These are phyloP conservation scores for Gymnopilus dilepis DNA, from an alignment of 768 basidiomycete genomes.

Conservation along the genomic window DNA sequence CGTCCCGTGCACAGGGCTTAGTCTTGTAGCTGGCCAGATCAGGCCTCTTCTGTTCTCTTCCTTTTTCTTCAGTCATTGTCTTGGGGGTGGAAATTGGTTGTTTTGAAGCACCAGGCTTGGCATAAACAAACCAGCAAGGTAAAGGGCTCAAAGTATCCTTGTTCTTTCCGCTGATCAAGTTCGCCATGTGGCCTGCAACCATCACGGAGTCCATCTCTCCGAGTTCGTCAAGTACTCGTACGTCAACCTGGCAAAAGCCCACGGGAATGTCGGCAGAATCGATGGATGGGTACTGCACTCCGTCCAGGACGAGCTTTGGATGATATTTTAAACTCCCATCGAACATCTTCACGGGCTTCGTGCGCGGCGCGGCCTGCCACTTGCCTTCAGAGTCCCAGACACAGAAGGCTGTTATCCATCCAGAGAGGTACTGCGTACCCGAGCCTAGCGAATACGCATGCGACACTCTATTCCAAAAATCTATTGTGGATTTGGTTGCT, in stretches of 20 bases:
- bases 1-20: no score
- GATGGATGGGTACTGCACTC: conserved; percentile 17
- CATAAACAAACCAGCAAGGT: conserved; percentile 25
- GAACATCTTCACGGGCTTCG: conserved; percentile 1
- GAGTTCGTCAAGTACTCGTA: conserved; percentile 22
- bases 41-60: no score
- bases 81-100: background rate
- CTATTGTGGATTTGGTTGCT: conserved; percentile 15
- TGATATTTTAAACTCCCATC: conserved; percentile 3
- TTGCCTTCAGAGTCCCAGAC: conserved; percentile 23
- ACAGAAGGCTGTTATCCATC: conserved; percentile 30
- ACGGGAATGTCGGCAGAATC: conserved; percentile 20
- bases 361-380: conserved; percentile 14
- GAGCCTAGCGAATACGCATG: conserved; percentile 20
- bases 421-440: conserved; percentile 37
- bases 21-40: no score
- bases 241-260: conserved; percentile 28
- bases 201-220: conserved; percentile 25
- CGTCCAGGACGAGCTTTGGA: conserved; percentile 16
- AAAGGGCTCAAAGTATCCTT: conserved; percentile 22
- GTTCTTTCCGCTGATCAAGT: conserved; percentile 6
- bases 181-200: conserved; percentile 30
- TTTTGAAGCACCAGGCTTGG: conserved; percentile 5
- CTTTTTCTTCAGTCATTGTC: background rate
- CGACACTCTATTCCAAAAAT: conserved; percentile 45